Evolutionary conservation across 2,329 filamentous ascomycete species (phyloP).

Genomic region (Trichoderma afroharzianum): DNA sequence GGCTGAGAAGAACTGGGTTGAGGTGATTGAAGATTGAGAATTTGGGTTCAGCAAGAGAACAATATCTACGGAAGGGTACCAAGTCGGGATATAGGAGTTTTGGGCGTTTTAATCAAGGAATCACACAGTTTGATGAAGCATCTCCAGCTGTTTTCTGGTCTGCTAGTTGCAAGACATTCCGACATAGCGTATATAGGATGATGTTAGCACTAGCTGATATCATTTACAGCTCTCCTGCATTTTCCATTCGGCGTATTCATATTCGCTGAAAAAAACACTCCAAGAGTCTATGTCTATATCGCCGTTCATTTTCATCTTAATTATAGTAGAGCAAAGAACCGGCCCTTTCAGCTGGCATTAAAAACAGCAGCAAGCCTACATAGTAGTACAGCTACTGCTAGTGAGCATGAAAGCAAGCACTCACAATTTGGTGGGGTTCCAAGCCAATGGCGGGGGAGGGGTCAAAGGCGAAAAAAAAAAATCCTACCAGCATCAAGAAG

Average conservation of each 20-base stretch:
- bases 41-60: background rate
- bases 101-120: background rate
- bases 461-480: constrained; percentile 14
- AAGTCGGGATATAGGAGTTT: background rate
- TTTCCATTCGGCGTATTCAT: no score
- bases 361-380: background rate
- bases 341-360: background rate
- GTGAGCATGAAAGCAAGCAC: background rate
- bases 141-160: background rate
- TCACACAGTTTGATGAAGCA: background rate
- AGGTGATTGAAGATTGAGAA: constrained; percentile 26
- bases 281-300: no score
- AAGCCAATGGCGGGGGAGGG: constrained; percentile 17
- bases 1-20: constrained; percentile 48
- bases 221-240: background rate
- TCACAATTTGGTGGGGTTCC: background rate
- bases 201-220: background rate
- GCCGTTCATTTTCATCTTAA: no score
- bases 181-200: background rate
- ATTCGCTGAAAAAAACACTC: no score
- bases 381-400: background rate
- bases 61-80: background rate
- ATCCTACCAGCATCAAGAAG: constrained; percentile 14
- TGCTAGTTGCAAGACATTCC: background rate
- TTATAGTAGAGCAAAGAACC: background rate